phyloP scores from a whole-genome alignment of 148 eudicot genomes.

The Cornus controversa region DNA sequence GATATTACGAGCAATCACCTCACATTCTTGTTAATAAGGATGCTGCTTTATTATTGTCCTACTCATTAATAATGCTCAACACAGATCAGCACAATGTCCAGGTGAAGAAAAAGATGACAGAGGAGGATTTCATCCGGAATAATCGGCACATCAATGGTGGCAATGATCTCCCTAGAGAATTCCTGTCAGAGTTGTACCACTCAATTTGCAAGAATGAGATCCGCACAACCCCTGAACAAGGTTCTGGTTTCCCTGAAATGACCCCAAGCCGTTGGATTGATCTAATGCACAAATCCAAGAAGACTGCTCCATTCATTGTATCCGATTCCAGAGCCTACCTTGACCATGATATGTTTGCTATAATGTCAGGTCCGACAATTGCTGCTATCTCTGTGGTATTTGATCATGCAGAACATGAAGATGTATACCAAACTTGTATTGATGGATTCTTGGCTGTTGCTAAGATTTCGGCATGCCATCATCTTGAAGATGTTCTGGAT shows the following conservation, averaged over 20 bases:
- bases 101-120: conserved; percentile 95
- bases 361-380: conserved; percentile 87
- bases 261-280: conserved; percentile 86
- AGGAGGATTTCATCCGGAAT: conserved; percentile 89
- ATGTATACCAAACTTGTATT: conserved; percentile 79
- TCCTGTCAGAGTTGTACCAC: conserved; percentile 70
- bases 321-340: conserved; percentile 71
- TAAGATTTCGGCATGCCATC: conserved; percentile 77
- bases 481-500: conserved; percentile 72
- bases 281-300: conserved; percentile 71
- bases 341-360: conserved; percentile 88
- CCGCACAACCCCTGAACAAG: conserved; percentile 80
- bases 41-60: conserved; percentile 85
- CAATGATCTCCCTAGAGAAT: conserved; percentile 89
- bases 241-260: conserved; percentile 56
- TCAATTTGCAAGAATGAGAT: conserved; percentile 84
- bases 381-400: conserved; percentile 95
- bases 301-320: conserved; percentile 60
- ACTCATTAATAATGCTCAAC: conserved; percentile 85
- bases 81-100: conserved; percentile 94
- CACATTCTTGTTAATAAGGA: conserved; percentile 77
- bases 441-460: conserved; percentile 90
- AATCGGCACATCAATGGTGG: conserved; percentile 86
- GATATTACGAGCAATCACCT: conserved; percentile 86
- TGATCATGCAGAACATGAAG: conserved; percentile 85